phyloP scores from a whole-genome alignment of 106 monocot genomes.

The Amphibolis antarctica region DNA sequence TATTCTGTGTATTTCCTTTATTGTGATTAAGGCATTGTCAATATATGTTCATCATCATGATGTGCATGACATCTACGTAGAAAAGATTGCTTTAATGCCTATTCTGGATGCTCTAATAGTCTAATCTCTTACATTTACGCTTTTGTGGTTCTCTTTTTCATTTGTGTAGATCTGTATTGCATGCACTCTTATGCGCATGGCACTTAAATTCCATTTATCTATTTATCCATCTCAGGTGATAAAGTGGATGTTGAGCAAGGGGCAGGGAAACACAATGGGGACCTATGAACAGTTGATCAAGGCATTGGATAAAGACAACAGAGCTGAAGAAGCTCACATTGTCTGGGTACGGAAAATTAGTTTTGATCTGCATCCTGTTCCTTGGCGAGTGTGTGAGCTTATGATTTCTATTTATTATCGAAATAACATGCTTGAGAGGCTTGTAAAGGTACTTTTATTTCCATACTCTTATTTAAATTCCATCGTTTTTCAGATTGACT shows the following conservation, averaged over 20 bases:
- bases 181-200: no score
- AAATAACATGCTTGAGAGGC: constrained; percentile 91
- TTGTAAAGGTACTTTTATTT: constrained; percentile 50
- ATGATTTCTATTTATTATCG: constrained; percentile 94
- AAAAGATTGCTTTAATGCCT: no score
- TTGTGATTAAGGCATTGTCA: no score
- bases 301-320: constrained; percentile 85
- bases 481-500: no score
- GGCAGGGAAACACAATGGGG: constrained; percentile 84
- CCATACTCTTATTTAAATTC: no score
- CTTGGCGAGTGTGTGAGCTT: constrained; percentile 82
- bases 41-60: not conserved
- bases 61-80: no score
- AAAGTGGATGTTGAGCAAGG: constrained; percentile 99
- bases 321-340: constrained; percentile 88
- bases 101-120: no score
- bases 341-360: constrained; percentile 74
- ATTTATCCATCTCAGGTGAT: constrained; percentile 32
- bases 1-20: not conserved
- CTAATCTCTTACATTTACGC: no score
- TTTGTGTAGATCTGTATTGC: no score
- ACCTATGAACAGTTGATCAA: constrained; percentile 81
- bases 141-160: no score
- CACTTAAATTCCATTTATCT: not conserved
- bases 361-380: constrained; percentile 77